Conservation (phyloP, 768 basidiomycete genomes). For the Steccherinum ochraceum region DNA sequence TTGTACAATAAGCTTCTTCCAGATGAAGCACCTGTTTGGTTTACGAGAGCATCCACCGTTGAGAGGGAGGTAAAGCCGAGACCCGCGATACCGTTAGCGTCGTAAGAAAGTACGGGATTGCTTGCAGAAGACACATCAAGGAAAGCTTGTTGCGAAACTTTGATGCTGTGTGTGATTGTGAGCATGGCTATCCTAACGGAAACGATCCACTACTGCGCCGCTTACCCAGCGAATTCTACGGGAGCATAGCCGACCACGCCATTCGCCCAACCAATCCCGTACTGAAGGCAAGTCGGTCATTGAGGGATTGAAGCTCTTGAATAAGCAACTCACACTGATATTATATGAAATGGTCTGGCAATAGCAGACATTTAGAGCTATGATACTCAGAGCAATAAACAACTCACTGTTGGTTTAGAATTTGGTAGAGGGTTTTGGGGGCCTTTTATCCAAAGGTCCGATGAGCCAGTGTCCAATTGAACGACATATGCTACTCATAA, state of each 20-base stretch:
- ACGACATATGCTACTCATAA: constrained; percentile 51
- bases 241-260: constrained; percentile 59
- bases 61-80: constrained; percentile 78
- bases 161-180: constrained; percentile 48
- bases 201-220: constrained; percentile 7
- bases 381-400: constrained; percentile 4
- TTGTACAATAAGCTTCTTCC: constrained; percentile 75
- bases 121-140: constrained; percentile 56
- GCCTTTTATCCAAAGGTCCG: constrained; percentile 60
- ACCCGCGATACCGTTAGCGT: constrained; percentile 66
- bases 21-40: constrained; percentile 46
- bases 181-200: no score
- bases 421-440: constrained; percentile 13
- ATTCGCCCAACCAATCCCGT: constrained; percentile 74
- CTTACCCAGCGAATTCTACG: constrained; percentile 67
- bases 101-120: constrained; percentile 70
- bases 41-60: constrained; percentile 56
- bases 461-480: constrained; percentile 83
- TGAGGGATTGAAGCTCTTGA: background rate
- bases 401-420: constrained; percentile 17
- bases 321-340: constrained; percentile 46
- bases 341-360: constrained; percentile 37
- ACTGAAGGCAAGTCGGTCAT: constrained; percentile 38
- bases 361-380: background rate
- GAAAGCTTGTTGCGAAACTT: constrained; percentile 63